Percentiles rank a stretch among this genome's conserved stretches.
Conservation (phyloP, 495 filamentous ascomycete species). For the Penicillium cataractarum region DNA sequence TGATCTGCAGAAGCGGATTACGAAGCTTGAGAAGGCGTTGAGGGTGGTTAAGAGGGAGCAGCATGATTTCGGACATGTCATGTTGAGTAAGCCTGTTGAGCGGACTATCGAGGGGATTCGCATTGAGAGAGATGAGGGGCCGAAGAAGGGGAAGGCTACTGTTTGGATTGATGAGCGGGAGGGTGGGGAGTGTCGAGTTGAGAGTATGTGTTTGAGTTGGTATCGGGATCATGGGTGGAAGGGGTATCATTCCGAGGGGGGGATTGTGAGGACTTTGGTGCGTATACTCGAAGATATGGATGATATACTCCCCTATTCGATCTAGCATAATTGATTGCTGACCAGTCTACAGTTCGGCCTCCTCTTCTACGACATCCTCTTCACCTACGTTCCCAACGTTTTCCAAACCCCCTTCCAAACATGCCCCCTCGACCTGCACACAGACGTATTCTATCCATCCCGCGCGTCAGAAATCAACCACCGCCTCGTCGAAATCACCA, state of each 20-base stretch:
- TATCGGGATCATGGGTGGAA: constrained; percentile 89
- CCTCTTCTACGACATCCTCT: constrained; percentile 91
- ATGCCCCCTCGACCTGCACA: constrained; percentile 89
- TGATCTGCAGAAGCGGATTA: constrained; percentile 89
- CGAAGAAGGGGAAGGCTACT: constrained; percentile 65
- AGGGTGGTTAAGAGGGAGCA: constrained; percentile 84
- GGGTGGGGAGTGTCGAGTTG: constrained; percentile 76
- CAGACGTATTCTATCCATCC: constrained; percentile 88
- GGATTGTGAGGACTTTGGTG: constrained; percentile 82
- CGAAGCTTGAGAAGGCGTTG: constrained; percentile 83
- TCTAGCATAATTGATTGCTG: too few species aligned
- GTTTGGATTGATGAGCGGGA: constrained; percentile 81
- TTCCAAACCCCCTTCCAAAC: constrained; percentile 96
- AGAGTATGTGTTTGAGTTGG: constrained; percentile 88
- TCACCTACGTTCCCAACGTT: constrained; percentile 92
- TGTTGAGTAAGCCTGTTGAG: constrained; percentile 72
- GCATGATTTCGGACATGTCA: constrained; percentile 89
- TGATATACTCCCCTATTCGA: neutral
- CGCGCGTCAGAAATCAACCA: constrained; percentile 88
- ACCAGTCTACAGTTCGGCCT: constrained; percentile 67
- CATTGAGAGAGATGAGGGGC: constrained; percentile 59
- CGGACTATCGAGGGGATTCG: constrained; percentile 76
- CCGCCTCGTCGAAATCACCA: constrained; percentile 80
- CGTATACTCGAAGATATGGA: constrained; percentile 9
- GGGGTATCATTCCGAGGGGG: constrained; percentile 90